These are phyloP conservation scores for Eucalyptus erythrocorys DNA, from an alignment of 345 rosid genomes.

Conservation along the genomic window DNA sequence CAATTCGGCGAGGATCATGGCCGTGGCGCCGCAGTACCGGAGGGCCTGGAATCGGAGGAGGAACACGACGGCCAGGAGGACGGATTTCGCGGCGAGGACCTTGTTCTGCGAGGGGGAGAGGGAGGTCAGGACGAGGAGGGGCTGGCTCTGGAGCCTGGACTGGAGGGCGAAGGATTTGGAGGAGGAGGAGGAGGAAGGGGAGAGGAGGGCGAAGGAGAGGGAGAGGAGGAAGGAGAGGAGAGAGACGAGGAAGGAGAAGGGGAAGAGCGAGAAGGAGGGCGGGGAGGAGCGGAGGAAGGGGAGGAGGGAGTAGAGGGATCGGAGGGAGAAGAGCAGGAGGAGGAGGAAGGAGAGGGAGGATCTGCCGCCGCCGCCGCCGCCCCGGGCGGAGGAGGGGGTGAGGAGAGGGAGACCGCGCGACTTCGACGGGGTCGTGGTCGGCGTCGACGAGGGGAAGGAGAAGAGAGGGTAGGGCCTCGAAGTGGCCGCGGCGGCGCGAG, in stretches of 20 bases:
- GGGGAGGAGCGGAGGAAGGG: conserved; percentile 24
- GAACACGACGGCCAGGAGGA: conserved; percentile 47
- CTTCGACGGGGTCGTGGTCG: conserved; percentile 69
- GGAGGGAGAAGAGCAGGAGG: conserved; percentile 2
- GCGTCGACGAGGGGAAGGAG: conserved; percentile 30
- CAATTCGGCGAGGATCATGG: conserved; percentile 88
- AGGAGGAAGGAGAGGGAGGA: not conserved
- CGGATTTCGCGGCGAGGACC: conserved; percentile 37
- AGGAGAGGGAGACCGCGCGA: conserved; percentile 14
- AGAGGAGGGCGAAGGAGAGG: conserved; percentile 42
- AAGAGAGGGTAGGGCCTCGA: conserved; percentile 18
- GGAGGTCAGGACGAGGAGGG: conserved; percentile 22
- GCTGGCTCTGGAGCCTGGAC: conserved; percentile 4
- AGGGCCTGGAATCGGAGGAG: conserved; percentile 87
- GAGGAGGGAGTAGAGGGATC: conserved; percentile 4
- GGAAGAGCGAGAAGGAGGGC: conserved; percentile 34
- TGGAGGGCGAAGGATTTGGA: not conserved
- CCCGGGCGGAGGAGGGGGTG: conserved; percentile 2
- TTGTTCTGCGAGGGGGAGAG: conserved; percentile 46
- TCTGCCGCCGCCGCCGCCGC: not conserved
- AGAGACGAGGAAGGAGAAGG: conserved; percentile 40
- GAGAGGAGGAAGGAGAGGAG: conserved; percentile 50
- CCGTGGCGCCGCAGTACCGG: conserved; percentile 80
- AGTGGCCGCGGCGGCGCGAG: conserved; percentile 7
- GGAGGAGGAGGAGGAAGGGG: conserved; percentile 22